Evolutionary conservation across 2,329 filamentous ascomycete genomes (phyloP).

Genomic region (Dothideomycetidae sp.): DNA sequence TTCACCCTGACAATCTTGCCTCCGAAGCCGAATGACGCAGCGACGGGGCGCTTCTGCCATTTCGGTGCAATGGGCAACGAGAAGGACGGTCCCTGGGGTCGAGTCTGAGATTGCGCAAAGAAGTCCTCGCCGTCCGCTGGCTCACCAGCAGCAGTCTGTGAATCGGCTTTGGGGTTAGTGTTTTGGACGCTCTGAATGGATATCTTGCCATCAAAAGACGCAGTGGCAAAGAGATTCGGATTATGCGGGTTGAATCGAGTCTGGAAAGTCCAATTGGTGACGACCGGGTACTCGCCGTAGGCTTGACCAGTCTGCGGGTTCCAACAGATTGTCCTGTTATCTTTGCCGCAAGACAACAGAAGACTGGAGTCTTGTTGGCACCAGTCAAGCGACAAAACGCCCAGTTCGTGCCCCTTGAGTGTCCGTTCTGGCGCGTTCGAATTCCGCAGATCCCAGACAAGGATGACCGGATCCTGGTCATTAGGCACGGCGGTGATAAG

Average conservation of each 20-base stretch:
- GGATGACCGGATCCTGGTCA: constrained; percentile 73
- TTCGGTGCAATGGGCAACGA: constrained; percentile 72
- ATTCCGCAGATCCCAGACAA: constrained; percentile 90
- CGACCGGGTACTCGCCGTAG: constrained; percentile 86
- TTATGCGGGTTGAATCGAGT: constrained; percentile 90
- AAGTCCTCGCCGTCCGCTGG: constrained; percentile 86
- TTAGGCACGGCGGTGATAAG: constrained; percentile 84
- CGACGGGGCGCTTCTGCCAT: constrained; percentile 75
- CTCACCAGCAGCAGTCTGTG: constrained; percentile 48
- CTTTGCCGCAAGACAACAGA: constrained; percentile 85
- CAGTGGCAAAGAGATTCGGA: constrained; percentile 81
- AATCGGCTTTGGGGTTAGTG: constrained; percentile 56
- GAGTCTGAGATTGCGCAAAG: constrained; percentile 82
- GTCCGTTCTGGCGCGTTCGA: constrained; percentile 85
- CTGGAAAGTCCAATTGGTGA: constrained; percentile 98
- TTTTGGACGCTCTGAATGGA: constrained; percentile 87
- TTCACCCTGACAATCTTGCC: constrained; percentile 75
- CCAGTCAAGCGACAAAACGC: constrained; percentile 89
- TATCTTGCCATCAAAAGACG: constrained; percentile 95
- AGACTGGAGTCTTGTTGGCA: constrained; percentile 81
- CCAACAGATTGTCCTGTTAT: constrained; percentile 91
- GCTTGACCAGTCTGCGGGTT: constrained; percentile 82
- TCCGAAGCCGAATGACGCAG: constrained; percentile 87
- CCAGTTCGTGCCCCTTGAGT: constrained; percentile 83
- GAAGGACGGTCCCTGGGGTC: constrained; percentile 83